These are phyloP conservation scores for Rhodotorula sp. DNA, from an alignment of 1,284 basidiomycete species.

Conservation along the genomic window DNA sequence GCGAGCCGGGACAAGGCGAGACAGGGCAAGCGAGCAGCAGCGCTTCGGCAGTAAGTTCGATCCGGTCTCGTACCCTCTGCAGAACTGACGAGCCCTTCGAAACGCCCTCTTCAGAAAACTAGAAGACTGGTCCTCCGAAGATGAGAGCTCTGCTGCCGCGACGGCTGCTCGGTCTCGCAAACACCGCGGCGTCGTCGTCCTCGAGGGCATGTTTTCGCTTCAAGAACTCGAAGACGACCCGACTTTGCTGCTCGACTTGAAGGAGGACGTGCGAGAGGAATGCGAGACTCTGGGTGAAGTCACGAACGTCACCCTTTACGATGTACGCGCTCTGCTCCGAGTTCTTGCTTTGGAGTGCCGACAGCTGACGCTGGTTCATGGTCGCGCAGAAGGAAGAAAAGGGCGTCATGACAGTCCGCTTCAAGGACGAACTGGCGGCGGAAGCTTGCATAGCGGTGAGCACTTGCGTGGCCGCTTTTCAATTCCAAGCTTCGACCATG, in stretches of 20 bases:
- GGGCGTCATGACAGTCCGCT: constrained; percentile 95
- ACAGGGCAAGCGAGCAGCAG: constrained; percentile 69
- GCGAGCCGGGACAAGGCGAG: constrained; percentile 59
- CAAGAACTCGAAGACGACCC: constrained; percentile 84
- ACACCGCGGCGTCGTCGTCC: constrained; percentile 65
- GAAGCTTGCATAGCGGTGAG: constrained; percentile 81
- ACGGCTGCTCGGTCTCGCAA: constrained; percentile 54
- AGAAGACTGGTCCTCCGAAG: constrained; percentile 74
- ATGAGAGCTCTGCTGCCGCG: constrained; percentile 46
- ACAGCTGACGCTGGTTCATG: not conserved
- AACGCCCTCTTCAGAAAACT: constrained; percentile 60
- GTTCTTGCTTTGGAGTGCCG: not conserved
- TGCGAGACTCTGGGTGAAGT: constrained; percentile 88
- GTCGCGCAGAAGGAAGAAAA: constrained; percentile 75
- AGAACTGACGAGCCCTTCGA: not conserved
- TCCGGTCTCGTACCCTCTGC: not conserved
- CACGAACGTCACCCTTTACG: constrained; percentile 93
- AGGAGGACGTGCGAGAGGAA: constrained; percentile 94
- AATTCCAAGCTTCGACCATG: not conserved
- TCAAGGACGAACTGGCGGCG: constrained; percentile 80
- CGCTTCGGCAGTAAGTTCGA: constrained; percentile 75
- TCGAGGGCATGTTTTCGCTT: constrained; percentile 92
- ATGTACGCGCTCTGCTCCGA: constrained; percentile 61
- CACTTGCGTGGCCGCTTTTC: constrained; percentile 33
- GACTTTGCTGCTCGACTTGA: constrained; percentile 82